These are phyloP conservation scores for Penicillium sp. DNA, from an alignment of 2,329 filamentous ascomycete genomes.

Conservation along the genomic window DNA sequence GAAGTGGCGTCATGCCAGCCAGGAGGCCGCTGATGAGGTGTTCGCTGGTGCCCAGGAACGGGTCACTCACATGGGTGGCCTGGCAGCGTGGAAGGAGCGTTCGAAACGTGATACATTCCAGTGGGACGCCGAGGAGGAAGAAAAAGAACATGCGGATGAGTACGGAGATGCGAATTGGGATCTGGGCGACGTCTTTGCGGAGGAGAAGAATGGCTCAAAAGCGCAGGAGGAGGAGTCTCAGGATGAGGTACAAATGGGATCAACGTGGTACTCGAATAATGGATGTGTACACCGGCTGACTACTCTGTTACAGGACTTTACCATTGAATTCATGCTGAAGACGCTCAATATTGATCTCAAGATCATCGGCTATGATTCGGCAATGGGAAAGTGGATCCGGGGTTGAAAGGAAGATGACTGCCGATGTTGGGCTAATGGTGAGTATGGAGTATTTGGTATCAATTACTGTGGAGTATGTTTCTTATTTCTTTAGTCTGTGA, in stretches of 20 bases:
- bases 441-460: not conserved
- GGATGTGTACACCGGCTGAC: not conserved
- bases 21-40: constrained; percentile 70
- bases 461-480: not conserved
- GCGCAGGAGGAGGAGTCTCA: constrained; percentile 39
- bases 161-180: constrained; percentile 48
- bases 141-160: constrained; percentile 40
- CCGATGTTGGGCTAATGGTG: not conserved
- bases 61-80: constrained; percentile 68
- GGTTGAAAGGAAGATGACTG: constrained; percentile 17
- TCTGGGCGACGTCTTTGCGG: constrained; percentile 26
- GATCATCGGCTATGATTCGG: constrained; percentile 68
- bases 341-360: constrained; percentile 67
- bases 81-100: constrained; percentile 61
- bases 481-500: not conserved
- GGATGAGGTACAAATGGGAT: constrained; percentile 38
- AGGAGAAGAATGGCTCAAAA: constrained; percentile 43
- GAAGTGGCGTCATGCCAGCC: constrained; percentile 67
- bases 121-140: constrained; percentile 43
- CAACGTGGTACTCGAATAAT: not conserved
- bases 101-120: constrained; percentile 54
- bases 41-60: constrained; percentile 66
- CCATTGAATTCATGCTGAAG: constrained; percentile 72
- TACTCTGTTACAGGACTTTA: constrained; percentile 60
- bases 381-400: constrained; percentile 62